Evolutionary conservation across 495 filamentous ascomycete species (phyloP).

Genomic region (Cladorrhinum samala): DNA sequence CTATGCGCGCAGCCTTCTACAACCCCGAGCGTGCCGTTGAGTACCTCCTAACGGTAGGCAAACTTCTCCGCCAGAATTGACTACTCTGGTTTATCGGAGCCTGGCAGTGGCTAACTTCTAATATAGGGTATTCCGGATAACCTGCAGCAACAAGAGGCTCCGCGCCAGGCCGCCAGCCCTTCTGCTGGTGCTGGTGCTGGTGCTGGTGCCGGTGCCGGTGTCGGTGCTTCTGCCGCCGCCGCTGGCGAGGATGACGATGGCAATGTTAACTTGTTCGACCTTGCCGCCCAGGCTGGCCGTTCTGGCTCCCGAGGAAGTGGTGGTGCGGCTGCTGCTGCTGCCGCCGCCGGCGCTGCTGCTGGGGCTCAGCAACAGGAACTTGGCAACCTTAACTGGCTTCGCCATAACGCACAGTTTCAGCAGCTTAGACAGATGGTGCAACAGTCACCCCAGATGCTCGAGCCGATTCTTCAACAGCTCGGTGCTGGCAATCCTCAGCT

Average conservation of each 20-base stretch:
- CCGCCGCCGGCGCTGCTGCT: slow-evolving; percentile 41
- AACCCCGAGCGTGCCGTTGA: slow-evolving; percentile 97
- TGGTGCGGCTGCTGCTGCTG: slow-evolving; percentile 29
- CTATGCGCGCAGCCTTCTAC: slow-evolving; percentile 92
- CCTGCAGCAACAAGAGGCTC: slow-evolving; percentile 50
- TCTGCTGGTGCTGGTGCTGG: slow-evolving; percentile 32
- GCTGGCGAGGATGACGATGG: slow-evolving; percentile 64
- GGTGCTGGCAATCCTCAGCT: slow-evolving; percentile 94
- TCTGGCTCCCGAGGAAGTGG: slow-evolving; percentile 41
- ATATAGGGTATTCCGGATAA: slow-evolving; percentile 82
- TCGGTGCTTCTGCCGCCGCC: slow-evolving; percentile 31
- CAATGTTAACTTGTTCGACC: slow-evolving; percentile 95
- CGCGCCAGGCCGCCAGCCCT: slow-evolving; percentile 32
- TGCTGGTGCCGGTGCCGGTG: slow-evolving; percentile 34
- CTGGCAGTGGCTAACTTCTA: slow-evolving; percentile 12
- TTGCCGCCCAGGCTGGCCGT: slow-evolving; percentile 67
- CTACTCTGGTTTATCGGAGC: not conserved
- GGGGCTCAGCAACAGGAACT: slow-evolving; percentile 52
- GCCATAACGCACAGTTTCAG: slow-evolving; percentile 94
- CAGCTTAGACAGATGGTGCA: slow-evolving; percentile 95
- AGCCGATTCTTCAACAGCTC: slow-evolving; percentile 94
- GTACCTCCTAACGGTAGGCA: slow-evolving; percentile 78
- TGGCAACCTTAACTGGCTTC: slow-evolving; percentile 87
- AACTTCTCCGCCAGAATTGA: not conserved
- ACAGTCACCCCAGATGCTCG: slow-evolving; percentile 94